These are phyloP conservation scores for Arachis hypogaea DNA, from an alignment of 306 rosid genomes.

Conservation along the genomic window DNA sequence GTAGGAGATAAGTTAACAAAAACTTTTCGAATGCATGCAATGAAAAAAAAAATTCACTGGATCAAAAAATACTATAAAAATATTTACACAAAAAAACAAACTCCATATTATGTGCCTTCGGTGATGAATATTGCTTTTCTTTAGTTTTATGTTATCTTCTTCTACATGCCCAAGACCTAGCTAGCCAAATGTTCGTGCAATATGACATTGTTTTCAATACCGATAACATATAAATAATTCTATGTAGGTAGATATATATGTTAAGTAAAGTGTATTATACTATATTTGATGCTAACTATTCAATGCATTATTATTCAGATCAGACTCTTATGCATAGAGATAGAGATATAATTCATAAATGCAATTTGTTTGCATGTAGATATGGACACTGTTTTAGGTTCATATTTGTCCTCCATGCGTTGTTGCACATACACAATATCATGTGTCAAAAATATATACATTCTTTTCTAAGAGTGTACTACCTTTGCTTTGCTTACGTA, in stretches of 20 bases:
- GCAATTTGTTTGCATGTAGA: slow-evolving; percentile 1
- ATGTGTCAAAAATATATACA: slow-evolving; percentile 7
- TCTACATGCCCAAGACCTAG: slow-evolving; percentile 37
- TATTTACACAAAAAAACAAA: too few species aligned
- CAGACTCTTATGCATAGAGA: slow-evolving; percentile 31
- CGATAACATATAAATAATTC: neutral
- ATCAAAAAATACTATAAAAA: too few species aligned
- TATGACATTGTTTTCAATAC: slow-evolving; percentile 15
- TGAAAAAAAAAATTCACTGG: too few species aligned
- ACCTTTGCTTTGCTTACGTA: slow-evolving; percentile 5
- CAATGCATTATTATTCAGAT: neutral
- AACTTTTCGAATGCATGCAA: too few species aligned
- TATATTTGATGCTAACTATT: slow-evolving; percentile 1
- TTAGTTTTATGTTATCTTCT: slow-evolving; percentile 29
- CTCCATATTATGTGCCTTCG: neutral
- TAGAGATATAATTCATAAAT: slow-evolving; percentile 29
- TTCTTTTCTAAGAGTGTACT: neutral
- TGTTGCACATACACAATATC: slow-evolving; percentile 25
- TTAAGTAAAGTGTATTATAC: neutral
- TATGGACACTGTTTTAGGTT: slow-evolving; percentile 21
- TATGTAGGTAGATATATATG: too few species aligned
- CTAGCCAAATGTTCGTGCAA: slow-evolving; percentile 33
- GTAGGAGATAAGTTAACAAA: too few species aligned
- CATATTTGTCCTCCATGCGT: slow-evolving; percentile 37
- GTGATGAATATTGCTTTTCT: slow-evolving; percentile 22